phyloP scores from a whole-genome alignment of 257 asterid species.

The Fraxinus anomala region DNA sequence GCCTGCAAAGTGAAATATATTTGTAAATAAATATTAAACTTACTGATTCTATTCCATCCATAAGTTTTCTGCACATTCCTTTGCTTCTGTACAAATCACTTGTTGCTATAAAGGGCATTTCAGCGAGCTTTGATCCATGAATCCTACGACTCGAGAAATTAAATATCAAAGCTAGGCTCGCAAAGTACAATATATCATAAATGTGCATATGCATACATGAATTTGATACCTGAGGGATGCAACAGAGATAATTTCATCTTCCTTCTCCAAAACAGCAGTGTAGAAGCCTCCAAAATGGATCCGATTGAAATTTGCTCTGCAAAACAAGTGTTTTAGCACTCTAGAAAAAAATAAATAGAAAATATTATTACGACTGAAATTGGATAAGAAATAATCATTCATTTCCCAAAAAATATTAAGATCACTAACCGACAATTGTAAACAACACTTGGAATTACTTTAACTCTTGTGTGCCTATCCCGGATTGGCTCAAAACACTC shows the following conservation, averaged over 20 bases:
- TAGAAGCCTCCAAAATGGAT: conserved; percentile 48
- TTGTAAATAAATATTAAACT: background rate
- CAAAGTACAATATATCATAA: too few species aligned
- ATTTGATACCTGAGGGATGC: conserved; percentile 54
- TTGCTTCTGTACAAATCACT: conserved; percentile 38
- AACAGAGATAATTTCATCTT: conserved; percentile 57
- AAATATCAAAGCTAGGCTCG: background rate
- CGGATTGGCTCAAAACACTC: conserved; percentile 50
- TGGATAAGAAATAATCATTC: too few species aligned
- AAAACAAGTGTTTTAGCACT: background rate
- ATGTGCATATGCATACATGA: background rate
- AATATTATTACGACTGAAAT: too few species aligned
- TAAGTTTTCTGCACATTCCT: conserved; percentile 60
- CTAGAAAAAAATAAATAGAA: background rate
- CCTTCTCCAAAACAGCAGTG: conserved; percentile 57
- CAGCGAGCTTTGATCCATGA: conserved; percentile 57
- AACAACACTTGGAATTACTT: conserved; percentile 46
- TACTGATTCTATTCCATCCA: conserved; percentile 57
- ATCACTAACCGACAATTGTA: conserved; percentile 54
- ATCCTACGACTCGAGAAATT: conserved; percentile 34
- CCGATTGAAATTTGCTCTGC: conserved; percentile 19
- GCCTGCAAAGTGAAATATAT: background rate
- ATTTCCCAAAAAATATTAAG: background rate
- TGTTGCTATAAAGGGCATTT: conserved; percentile 72
- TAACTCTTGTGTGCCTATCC: conserved; percentile 48